Evolutionary conservation across 176 grass and related monocot genomes (phyloP).

Genomic region (Oryza punctata): DNA sequence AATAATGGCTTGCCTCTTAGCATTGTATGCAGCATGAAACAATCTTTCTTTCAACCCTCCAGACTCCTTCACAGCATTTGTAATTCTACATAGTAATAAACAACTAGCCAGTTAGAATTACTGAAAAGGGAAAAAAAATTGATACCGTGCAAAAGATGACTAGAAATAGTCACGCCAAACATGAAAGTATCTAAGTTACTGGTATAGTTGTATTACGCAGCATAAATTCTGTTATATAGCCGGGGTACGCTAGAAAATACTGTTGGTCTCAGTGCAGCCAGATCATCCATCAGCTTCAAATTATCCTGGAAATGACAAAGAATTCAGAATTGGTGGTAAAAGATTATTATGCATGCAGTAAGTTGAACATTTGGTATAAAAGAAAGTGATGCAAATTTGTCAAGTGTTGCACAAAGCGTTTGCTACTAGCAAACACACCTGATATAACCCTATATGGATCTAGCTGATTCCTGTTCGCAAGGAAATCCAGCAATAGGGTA

Average conservation of each 20-base stretch:
- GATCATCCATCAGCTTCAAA: conserved; percentile 97
- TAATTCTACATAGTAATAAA: conserved; percentile 53
- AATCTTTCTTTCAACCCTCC: conserved; percentile 69
- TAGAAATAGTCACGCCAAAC: conserved; percentile 19
- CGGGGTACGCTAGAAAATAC: conserved; percentile 87
- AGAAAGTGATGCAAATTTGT: neutral
- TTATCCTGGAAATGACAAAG: conserved; percentile 70
- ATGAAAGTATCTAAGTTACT: conserved; percentile 15
- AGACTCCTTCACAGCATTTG: conserved; percentile 88
- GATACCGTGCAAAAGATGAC: neutral
- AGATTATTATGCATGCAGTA: neutral
- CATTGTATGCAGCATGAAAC: conserved; percentile 60
- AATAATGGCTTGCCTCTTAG: conserved; percentile 68
- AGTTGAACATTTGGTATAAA: neutral
- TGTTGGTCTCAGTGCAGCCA: conserved; percentile 86
- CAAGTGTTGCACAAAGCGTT: neutral
- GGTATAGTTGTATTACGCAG: conserved; percentile 64
- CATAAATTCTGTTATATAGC: conserved; percentile 89
- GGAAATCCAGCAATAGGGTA: neutral
- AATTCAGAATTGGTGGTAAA: conserved; percentile 15
- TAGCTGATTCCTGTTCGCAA: conserved; percentile 6
- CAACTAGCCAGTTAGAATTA: conserved; percentile 11
- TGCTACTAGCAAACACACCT: neutral
- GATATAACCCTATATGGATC: neutral
- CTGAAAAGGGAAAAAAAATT: neutral